phyloP scores from a whole-genome alignment of 2,329 filamentous ascomycete genomes.

The Pseudogymnoascus verrucosus region DNA sequence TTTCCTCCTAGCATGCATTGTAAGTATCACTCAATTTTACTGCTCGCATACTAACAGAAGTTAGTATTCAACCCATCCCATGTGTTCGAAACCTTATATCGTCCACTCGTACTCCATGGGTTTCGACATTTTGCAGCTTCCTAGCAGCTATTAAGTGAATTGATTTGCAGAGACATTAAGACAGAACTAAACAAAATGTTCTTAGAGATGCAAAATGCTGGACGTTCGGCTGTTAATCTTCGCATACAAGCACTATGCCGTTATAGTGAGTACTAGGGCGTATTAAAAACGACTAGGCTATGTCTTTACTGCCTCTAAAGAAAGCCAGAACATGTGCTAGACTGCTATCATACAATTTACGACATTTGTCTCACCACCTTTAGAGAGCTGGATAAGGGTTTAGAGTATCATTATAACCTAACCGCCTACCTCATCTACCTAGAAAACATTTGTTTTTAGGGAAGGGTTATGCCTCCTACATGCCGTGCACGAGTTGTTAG shows the following conservation, averaged over 20 bases:
- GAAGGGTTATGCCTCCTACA: slow-evolving; percentile 28
- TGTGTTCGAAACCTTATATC: slow-evolving; percentile 17
- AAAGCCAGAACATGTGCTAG: slow-evolving; percentile 18
- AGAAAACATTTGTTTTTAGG: slow-evolving; percentile 13
- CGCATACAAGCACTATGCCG: slow-evolving; percentile 11
- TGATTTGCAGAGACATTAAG: slow-evolving; percentile 14
- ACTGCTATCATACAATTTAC: slow-evolving; percentile 30
- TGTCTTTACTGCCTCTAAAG: slow-evolving; percentile 15
- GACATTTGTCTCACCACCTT: slow-evolving; percentile 28
- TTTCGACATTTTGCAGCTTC: slow-evolving; percentile 12
- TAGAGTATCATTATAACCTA: slow-evolving; percentile 22
- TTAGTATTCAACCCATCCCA: slow-evolving; percentile 15
- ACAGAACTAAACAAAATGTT: slow-evolving; percentile 15
- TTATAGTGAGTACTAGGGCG: slow-evolving; percentile 12
- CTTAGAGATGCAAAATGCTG: slow-evolving; percentile 13
- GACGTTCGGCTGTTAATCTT: slow-evolving; percentile 11
- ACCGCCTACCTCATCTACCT: slow-evolving; percentile 26
- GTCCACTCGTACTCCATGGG: slow-evolving; percentile 10
- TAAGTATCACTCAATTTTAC: slow-evolving; percentile 12
- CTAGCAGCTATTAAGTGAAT: slow-evolving; percentile 12
- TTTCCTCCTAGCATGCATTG: slow-evolving; percentile 20
- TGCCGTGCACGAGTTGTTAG: slow-evolving; percentile 27
- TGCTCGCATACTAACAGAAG: slow-evolving; percentile 1
- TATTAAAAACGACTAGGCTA: slow-evolving; percentile 11
- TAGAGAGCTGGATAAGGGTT: slow-evolving; percentile 16